Conservation (phyloP, 2,329 filamentous ascomycete species). For the Talaromyces sp. region DNA sequence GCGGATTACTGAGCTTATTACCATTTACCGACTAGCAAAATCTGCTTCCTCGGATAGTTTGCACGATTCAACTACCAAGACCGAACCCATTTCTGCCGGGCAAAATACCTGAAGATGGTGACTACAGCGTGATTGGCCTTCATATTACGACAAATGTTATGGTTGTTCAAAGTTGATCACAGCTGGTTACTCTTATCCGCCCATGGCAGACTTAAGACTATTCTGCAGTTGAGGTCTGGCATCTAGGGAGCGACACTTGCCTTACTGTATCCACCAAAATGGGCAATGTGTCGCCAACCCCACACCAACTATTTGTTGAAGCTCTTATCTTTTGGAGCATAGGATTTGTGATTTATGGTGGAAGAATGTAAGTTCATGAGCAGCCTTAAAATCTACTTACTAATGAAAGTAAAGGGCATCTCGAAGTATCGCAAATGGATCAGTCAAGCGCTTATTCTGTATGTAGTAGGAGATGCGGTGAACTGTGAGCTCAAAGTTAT, state of each 20-base stretch:
- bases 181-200: not conserved
- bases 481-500: not conserved
- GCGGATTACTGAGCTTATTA: conserved; percentile 6
- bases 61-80: not conserved
- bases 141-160: not conserved
- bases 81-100: not conserved
- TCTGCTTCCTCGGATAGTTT: not conserved
- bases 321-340: conserved; percentile 36
- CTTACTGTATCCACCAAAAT: conserved; percentile 23
- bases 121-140: not conserved
- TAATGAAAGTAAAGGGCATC: conserved; percentile 23
- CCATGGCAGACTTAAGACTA: not conserved
- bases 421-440: conserved; percentile 32
- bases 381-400: not conserved
- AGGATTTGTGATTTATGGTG: conserved; percentile 29
- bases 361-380: conserved; percentile 31
- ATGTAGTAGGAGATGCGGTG: conserved; percentile 6
- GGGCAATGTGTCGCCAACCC: conserved; percentile 34
- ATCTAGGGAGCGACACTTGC: not conserved
- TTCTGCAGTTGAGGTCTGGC: not conserved
- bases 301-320: conserved; percentile 31
- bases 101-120: too few species aligned
- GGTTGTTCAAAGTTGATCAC: not conserved
- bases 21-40: conserved; percentile 11
- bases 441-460: conserved; percentile 32